Conservation (phyloP, 2,329 filamentous ascomycete genomes). For the Helotiales sp. region DNA sequence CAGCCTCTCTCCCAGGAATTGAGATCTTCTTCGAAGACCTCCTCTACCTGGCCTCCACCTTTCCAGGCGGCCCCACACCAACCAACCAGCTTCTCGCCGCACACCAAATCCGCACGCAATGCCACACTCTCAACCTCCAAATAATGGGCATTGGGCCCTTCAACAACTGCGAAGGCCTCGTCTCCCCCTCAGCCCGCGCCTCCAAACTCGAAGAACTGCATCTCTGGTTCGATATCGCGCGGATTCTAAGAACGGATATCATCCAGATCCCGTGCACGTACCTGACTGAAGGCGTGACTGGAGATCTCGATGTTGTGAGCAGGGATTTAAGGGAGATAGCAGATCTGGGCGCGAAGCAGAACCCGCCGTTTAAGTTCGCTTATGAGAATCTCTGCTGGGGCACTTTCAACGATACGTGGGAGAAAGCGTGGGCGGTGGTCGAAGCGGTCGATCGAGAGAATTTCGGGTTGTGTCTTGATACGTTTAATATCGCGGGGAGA, state of each 20-base stretch:
- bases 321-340: conserved; percentile 68
- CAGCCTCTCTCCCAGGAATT: conserved; percentile 69
- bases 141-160: conserved; percentile 69
- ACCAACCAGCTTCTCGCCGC: conserved; percentile 60
- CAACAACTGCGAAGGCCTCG: conserved; percentile 75
- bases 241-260: conserved; percentile 69
- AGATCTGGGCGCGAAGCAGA: conserved; percentile 64
- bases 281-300: conserved; percentile 46
- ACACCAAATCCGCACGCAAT: conserved; percentile 59
- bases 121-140: conserved; percentile 56
- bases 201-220: conserved; percentile 65
- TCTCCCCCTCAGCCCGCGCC: conserved; percentile 63
- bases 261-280: conserved; percentile 78
- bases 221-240: conserved; percentile 71
- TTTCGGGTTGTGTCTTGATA: conserved; percentile 79
- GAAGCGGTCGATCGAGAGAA: conserved; percentile 68
- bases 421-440: conserved; percentile 72
- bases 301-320: conserved; percentile 60
- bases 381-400: conserved; percentile 79
- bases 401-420: conserved; percentile 73
- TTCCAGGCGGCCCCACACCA: conserved; percentile 42
- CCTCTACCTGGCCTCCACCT: conserved; percentile 56
- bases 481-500: conserved; percentile 75
- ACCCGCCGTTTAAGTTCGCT: conserved; percentile 65
- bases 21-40: conserved; percentile 83